Evolutionary conservation across 495 filamentous ascomycete species (phyloP).

Genomic region (Penicillium verhagenii): DNA sequence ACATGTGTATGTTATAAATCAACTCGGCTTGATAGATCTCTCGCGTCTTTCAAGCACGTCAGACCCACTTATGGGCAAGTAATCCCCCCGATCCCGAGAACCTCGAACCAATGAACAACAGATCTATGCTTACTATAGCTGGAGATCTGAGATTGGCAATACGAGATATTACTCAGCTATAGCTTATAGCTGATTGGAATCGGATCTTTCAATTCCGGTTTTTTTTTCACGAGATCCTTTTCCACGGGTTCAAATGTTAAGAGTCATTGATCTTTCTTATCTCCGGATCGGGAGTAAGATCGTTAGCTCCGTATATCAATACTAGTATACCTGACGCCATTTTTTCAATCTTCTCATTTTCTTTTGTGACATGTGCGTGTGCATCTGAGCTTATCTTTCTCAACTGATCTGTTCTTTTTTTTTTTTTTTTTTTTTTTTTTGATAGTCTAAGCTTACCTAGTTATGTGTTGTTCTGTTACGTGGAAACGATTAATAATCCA

Average conservation of each 20-base stretch:
- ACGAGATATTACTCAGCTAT: constrained; percentile 4
- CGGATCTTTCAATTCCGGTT: background rate
- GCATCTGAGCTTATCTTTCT: too few species aligned
- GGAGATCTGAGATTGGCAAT: background rate
- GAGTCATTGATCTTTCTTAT: background rate
- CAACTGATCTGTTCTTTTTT: too few species aligned
- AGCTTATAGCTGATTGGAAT: too few species aligned
- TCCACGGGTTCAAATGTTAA: background rate
- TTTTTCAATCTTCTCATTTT: too few species aligned
- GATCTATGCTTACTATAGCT: background rate
- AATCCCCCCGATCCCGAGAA: constrained; percentile 1
- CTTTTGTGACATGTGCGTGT: too few species aligned
- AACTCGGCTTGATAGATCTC: background rate
- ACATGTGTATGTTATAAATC: constrained; percentile 3
- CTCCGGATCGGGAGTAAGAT: constrained; percentile 2
- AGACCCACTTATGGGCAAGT: background rate
- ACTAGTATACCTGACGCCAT: too few species aligned
- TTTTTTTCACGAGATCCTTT: background rate
- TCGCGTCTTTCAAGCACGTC: constrained; percentile 1
- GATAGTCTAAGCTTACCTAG: background rate
- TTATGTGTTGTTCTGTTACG: background rate
- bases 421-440: too few species aligned
- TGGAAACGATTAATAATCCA: background rate
- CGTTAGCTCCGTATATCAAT: background rate
- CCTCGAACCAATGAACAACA: background rate